Conservation (phyloP, 345 rosid genomes). For the Rhodomyrtus tomentosa region DNA sequence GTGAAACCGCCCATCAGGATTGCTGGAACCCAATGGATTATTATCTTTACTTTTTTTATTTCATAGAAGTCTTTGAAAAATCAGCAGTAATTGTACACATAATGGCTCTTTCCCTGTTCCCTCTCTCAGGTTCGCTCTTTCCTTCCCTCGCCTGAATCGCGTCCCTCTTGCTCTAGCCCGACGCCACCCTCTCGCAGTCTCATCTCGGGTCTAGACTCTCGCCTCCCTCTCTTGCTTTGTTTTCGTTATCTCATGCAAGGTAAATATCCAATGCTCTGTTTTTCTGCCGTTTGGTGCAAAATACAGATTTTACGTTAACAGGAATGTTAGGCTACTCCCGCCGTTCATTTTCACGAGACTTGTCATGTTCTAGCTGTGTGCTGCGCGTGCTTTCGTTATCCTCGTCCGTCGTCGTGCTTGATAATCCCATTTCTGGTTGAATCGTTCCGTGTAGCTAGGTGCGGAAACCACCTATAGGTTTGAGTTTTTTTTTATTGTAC, state of each 20-base stretch:
- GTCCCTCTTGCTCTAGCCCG: not conserved
- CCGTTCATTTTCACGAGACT: not conserved
- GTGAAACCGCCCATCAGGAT: not conserved
- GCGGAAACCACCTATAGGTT: too few species aligned
- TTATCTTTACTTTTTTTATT: not conserved
- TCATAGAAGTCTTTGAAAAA: not conserved
- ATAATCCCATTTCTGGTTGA: too few species aligned
- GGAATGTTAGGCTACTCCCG: not conserved
- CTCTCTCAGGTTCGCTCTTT: not conserved
- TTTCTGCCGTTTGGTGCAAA: not conserved
- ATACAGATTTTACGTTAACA: too few species aligned
- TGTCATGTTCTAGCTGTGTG: not conserved
- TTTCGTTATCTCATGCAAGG: not conserved
- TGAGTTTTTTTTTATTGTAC: too few species aligned
- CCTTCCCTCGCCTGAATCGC: not conserved
- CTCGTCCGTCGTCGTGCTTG: not conserved
- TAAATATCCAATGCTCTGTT: not conserved
- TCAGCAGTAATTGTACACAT: not conserved
- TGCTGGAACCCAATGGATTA: accelerated
- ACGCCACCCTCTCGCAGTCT: not conserved
- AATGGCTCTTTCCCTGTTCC: not conserved
- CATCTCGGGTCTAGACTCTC: not conserved
- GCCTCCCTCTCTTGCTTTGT: not conserved
- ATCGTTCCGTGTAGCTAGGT: too few species aligned
- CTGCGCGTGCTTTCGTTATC: not conserved